phyloP scores from a whole-genome alignment of 1,139 yeast genomes.

The Sugiyamaella castrensis region DNA sequence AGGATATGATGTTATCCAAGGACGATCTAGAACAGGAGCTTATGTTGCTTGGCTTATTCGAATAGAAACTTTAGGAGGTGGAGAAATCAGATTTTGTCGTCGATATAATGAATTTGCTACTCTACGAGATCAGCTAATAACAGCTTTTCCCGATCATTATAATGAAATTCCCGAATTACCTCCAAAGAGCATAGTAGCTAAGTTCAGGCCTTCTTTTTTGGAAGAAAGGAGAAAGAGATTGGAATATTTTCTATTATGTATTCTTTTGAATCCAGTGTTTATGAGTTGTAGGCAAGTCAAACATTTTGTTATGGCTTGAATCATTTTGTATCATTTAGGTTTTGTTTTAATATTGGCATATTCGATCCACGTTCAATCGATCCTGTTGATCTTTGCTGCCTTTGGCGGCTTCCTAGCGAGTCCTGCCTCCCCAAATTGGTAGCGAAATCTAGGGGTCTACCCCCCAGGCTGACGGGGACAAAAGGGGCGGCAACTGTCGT shows the following conservation, averaged over 20 bases:
- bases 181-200: slow-evolving; percentile 55
- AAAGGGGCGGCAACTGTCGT: too few species aligned
- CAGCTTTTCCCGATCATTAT: slow-evolving; percentile 41
- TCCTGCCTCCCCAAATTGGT: too few species aligned
- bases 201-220: slow-evolving; percentile 55
- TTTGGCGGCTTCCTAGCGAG: too few species aligned
- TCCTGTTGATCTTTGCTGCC: too few species aligned
- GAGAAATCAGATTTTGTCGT: slow-evolving; percentile 52
- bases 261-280: slow-evolving; percentile 61
- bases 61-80: slow-evolving; percentile 40
- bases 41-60: slow-evolving; percentile 44
- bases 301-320: slow-evolving; percentile 43
- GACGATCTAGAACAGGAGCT: slow-evolving; percentile 27
- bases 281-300: slow-evolving; percentile 49
- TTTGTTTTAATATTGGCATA: too few species aligned
- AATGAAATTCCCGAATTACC: slow-evolving; percentile 62
- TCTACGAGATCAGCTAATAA: slow-evolving; percentile 46
- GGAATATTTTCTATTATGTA: slow-evolving; percentile 69
- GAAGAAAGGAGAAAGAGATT: slow-evolving; percentile 62
- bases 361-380: too few species aligned
- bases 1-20: slow-evolving; percentile 16
- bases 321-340: slow-evolving; percentile 4
- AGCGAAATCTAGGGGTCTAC: too few species aligned
- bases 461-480: too few species aligned
- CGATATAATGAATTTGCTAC: slow-evolving; percentile 63